Evolutionary conservation across 345 rosid genomes (phyloP).

Genomic region (Gossypium australe): DNA sequence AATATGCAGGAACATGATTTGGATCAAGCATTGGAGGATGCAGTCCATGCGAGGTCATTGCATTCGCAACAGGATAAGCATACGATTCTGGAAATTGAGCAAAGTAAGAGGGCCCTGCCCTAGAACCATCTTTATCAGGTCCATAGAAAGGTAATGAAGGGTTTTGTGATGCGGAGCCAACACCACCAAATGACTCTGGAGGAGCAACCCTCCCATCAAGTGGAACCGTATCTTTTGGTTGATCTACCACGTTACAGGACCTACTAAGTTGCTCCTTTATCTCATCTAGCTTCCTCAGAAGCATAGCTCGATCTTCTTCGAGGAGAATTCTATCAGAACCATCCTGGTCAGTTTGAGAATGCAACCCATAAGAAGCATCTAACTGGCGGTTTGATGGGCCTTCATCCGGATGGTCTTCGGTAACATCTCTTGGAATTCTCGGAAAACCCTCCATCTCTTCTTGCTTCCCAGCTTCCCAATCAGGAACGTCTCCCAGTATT

Average conservation of each 20-base stretch:
- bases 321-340: constrained; percentile 27
- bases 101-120: constrained; percentile 39
- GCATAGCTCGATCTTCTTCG: constrained; percentile 47
- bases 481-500: constrained; percentile 36
- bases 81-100: constrained; percentile 36
- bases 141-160: constrained; percentile 38
- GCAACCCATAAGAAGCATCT: constrained; percentile 35
- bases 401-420: constrained; percentile 43
- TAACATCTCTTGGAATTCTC: constrained; percentile 26
- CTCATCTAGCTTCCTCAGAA: constrained; percentile 73
- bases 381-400: constrained; percentile 45
- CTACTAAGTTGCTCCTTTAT: constrained; percentile 72
- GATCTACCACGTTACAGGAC: constrained; percentile 42
- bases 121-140: constrained; percentile 38
- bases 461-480: constrained; percentile 29
- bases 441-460: constrained; percentile 30
- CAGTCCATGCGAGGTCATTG: constrained; percentile 33
- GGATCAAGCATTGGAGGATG: constrained; percentile 38
- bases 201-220: constrained; percentile 33
- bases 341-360: constrained; percentile 27
- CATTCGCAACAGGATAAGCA: constrained; percentile 32
- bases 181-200: constrained; percentile 33
- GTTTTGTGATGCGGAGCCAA: constrained; percentile 32
- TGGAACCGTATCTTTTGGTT: constrained; percentile 40
- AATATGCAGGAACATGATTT: constrained; percentile 44